Conservation (phyloP, 805 yeast species). For the Yarrowia sp. region DNA sequence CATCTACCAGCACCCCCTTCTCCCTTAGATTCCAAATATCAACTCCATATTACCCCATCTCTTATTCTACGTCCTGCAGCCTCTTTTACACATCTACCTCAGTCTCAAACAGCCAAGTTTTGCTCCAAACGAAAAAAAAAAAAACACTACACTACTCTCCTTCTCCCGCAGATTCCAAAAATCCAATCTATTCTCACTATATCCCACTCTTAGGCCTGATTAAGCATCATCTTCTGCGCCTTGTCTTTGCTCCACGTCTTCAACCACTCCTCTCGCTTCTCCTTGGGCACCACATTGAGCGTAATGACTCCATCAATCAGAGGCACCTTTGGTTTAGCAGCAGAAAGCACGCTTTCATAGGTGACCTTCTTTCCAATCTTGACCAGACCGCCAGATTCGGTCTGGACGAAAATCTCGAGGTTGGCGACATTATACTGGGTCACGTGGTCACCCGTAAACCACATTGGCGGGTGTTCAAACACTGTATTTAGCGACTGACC, state of each 20-base stretch:
- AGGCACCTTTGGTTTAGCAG: constrained; percentile 65
- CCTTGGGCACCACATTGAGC: constrained; percentile 76
- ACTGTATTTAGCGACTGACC: constrained; percentile 59
- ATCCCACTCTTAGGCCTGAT: no score
- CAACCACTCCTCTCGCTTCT: constrained; percentile 63
- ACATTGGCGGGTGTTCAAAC: constrained; percentile 63
- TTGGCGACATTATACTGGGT: constrained; percentile 55
- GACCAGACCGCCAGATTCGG: constrained; percentile 76
- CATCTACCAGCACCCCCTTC: no score
- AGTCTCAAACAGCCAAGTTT: no score
- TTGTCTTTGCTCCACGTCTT: constrained; percentile 38
- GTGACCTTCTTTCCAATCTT: constrained; percentile 78
- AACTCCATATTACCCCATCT: no score
- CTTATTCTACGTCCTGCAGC: no score
- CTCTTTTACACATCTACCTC: no score
- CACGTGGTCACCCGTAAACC: constrained; percentile 61
- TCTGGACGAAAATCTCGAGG: constrained; percentile 77
- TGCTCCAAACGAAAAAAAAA: no score
- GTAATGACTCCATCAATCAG: constrained; percentile 71
- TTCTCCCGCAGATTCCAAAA: no score
- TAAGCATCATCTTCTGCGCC: constrained; percentile 28
- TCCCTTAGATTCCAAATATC: no score
- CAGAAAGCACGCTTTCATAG: constrained; percentile 60
- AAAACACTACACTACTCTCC: no score
- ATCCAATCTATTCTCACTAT: no score